These are phyloP conservation scores for Trypanosoma platydactyli DNA, from an alignment of 208 protist genomes.

Conservation along the genomic window DNA sequence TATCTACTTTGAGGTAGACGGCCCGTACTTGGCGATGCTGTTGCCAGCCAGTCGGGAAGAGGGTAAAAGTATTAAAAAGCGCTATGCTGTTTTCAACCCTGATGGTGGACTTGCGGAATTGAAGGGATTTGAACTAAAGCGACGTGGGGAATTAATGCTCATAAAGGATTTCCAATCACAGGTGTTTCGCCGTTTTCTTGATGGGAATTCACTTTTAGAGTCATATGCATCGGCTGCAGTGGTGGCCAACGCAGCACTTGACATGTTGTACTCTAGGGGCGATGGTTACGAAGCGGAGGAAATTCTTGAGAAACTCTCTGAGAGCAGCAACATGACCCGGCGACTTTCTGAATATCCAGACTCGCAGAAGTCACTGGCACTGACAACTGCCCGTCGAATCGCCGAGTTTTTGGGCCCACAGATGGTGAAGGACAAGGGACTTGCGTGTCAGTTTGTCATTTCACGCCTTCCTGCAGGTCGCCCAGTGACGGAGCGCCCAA, in stretches of 20 bases:
- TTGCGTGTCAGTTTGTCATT: constrained; percentile 98
- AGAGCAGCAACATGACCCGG: constrained; percentile 97
- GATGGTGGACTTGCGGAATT: constrained; percentile 98
- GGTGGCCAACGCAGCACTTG: constrained; percentile 96
- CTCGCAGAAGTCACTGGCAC: constrained; percentile 97
- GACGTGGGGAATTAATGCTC: constrained; percentile 99
- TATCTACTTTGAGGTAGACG: constrained; percentile 99
- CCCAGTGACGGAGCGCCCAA: constrained; percentile 97
- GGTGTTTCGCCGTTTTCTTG: constrained; percentile 96
- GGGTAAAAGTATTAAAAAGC: constrained; percentile 98
- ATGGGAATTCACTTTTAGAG: constrained; percentile 94
- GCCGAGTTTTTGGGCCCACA: constrained; percentile 98
- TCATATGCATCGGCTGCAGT: constrained; percentile 96
- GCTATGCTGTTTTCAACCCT: constrained; percentile 99
- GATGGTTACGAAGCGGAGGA: constrained; percentile 94
- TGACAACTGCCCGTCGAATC: constrained; percentile 97
- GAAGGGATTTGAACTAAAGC: constrained; percentile 99
- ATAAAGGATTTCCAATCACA: constrained; percentile 99
- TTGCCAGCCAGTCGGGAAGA: constrained; percentile 99
- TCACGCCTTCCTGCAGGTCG: constrained; percentile 93
- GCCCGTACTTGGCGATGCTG: constrained; percentile 99
- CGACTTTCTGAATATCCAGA: constrained; percentile 96
- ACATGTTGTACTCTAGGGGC: constrained; percentile 94
- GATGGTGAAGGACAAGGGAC: constrained; percentile 97
- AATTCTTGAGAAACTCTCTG: constrained; percentile 97